Evolutionary conservation across 2,329 filamentous ascomycete species (phyloP).

Genomic region (Neonectria hederae): DNA sequence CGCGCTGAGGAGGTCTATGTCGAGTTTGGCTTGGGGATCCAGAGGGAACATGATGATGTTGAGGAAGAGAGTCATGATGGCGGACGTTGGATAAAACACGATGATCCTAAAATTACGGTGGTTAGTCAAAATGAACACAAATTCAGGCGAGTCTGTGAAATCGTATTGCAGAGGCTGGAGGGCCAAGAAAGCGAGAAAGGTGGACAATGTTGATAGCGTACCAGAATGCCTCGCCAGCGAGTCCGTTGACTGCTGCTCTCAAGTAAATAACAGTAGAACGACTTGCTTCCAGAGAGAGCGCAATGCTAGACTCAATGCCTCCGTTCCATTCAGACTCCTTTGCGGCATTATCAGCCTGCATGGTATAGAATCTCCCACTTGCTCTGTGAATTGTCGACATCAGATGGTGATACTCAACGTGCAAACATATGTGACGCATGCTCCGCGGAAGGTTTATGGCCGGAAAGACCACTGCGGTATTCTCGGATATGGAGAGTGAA

Average conservation of each 20-base stretch:
- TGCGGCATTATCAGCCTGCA: slow-evolving; percentile 20
- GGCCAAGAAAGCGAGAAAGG: not conserved
- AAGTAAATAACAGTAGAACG: slow-evolving; percentile 63
- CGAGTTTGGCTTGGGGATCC: slow-evolving; percentile 52
- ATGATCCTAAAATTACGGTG: slow-evolving; percentile 53
- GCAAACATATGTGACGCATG: slow-evolving; percentile 59
- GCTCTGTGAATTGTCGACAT: slow-evolving; percentile 65
- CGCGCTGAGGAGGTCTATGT: slow-evolving; percentile 57
- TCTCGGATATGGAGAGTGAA: slow-evolving; percentile 51
- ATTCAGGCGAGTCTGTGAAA: too few species aligned
- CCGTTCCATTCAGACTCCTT: slow-evolving; percentile 46
- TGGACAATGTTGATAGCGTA: slow-evolving; percentile 37
- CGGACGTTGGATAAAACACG: slow-evolving; percentile 65
- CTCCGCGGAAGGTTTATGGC: slow-evolving; percentile 44
- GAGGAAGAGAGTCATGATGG: slow-evolving; percentile 64
- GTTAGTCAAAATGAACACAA: not conserved
- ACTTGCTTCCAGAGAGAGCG: slow-evolving; percentile 64
- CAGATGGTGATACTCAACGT: slow-evolving; percentile 65
- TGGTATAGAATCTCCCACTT: slow-evolving; percentile 51
- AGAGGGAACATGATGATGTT: slow-evolving; percentile 61
- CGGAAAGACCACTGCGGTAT: slow-evolving; percentile 39
- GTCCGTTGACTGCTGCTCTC: slow-evolving; percentile 50
- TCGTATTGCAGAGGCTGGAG: not conserved
- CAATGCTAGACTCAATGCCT: slow-evolving; percentile 61
- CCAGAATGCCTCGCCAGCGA: slow-evolving; percentile 61